Evolutionary conservation across 768 basidiomycete species (phyloP).

Genomic region (Pleurotus eryngii): DNA sequence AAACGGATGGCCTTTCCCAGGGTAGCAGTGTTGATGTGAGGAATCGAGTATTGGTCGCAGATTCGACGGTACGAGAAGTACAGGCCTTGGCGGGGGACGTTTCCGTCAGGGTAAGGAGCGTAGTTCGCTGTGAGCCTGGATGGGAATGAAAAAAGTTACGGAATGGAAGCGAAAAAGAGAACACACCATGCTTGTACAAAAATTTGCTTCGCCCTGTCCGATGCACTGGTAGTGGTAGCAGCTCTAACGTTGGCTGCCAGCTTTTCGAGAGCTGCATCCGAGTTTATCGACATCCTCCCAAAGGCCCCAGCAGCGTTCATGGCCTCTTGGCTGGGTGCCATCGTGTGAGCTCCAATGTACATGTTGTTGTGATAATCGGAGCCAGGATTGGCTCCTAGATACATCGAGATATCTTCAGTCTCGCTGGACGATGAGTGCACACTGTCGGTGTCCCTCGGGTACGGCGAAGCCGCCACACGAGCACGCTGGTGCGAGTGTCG

Average conservation of each 20-base stretch:
- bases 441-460: conserved; percentile 81
- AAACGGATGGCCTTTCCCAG: conserved; percentile 92
- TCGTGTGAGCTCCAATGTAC: conserved; percentile 48
- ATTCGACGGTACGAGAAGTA: conserved; percentile 91
- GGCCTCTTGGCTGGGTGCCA: conserved; percentile 47
- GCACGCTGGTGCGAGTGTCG: conserved; percentile 77
- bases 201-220: conserved; percentile 88
- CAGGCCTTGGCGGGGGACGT: conserved; percentile 90
- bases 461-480: conserved; percentile 78
- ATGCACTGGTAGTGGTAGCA: conserved; percentile 88
- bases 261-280: conserved; percentile 81
- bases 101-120: conserved; percentile 87
- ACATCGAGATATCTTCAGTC: conserved; percentile 85
- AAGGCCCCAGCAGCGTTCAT: conserved; percentile 73
- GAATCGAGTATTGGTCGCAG: conserved; percentile 90
- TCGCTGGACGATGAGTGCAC: conserved; percentile 87
- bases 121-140: conserved; percentile 84
- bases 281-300: conserved; percentile 70
- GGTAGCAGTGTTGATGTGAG: conserved; percentile 94
- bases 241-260: conserved; percentile 83
- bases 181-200: conserved; percentile 90
- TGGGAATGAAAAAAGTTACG: conserved; percentile 15
- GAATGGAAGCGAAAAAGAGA: conserved; percentile 11
- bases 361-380: conserved; percentile 63
- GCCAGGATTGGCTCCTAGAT: conserved; percentile 45